These are phyloP conservation scores for Chenopodium quinoa DNA, from an alignment of 148 eudicot genomes.

Conservation along the genomic window DNA sequence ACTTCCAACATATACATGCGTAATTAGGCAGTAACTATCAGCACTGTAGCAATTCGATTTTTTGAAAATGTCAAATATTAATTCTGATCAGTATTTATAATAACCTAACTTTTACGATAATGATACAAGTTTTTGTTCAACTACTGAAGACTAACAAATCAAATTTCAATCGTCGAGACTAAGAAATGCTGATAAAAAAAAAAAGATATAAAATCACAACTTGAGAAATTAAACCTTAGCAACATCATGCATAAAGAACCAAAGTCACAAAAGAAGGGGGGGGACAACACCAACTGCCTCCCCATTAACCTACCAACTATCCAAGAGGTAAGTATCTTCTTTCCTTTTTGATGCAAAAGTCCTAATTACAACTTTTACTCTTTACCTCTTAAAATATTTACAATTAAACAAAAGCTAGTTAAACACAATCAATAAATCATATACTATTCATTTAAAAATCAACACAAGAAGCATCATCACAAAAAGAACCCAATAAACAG, in stretches of 20 bases:
- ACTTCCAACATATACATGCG: not conserved
- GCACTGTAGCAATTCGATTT: not conserved
- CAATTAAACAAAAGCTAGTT: not conserved
- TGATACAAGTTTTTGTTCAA: not conserved
- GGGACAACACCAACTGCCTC: slow-evolving; percentile 17
- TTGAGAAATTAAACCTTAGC: slow-evolving; percentile 4
- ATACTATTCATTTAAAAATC: not conserved
- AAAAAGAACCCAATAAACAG: too few species aligned
- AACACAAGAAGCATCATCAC: not conserved
- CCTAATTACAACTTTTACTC: slow-evolving; percentile 6
- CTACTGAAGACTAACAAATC: not conserved
- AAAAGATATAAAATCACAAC: not conserved
- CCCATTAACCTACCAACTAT: slow-evolving; percentile 4
- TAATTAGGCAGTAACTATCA: not conserved
- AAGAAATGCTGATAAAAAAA: not conserved
- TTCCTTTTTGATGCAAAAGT: not conserved
- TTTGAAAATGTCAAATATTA: not conserved
- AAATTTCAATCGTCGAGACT: slow-evolving; percentile 7
- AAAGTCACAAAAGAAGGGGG: slow-evolving; percentile 23
- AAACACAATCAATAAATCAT: not conserved
- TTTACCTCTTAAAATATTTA: not conserved
- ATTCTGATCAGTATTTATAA: not conserved
- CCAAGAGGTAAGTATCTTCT: not conserved
- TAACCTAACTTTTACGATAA: not conserved
- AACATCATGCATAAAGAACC: not conserved